Base-by-base conservation (phyloP, 1,139 yeast genomes). In the Candida tropicalis region DNA sequence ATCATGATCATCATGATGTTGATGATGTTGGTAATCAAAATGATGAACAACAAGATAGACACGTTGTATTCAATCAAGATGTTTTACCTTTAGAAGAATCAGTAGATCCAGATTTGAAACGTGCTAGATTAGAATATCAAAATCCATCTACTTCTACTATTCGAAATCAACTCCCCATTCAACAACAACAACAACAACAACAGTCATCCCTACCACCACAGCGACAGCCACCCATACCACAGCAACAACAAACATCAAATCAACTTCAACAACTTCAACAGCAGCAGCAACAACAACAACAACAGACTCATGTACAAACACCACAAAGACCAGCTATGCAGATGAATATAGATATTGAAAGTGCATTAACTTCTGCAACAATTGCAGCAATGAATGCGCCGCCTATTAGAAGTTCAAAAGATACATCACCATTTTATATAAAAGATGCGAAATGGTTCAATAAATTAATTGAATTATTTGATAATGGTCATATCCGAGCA, bases 371-470 rank as follows among this genome's bases (percentile, higher is more conserved):
- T 3, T 54, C 59, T 8, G 68, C 71, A 2, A 66, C 70, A 1
- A 63, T 67, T 13, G 66, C 69, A 2, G 72, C 71, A 1, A 63
- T 65, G n/a, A 61, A 63, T 39, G 57, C 69, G 1, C 69, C 70
- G 0, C 69, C 70, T 0, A 67, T 64, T 2, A 53, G 57, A 6
- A 58, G 55, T 34, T 62, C 59, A 2, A 54, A 58, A 15, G 59
- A 58, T 13, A 47, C 58, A 4, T 51, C 57, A 11, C 68, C 69
- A 4, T 57, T 57, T 33, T 70, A 70, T 46, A 62, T 67, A 20
- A 68, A 67, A 40, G 75, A 70, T 43, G 56, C 73, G n/a, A 64
- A 66, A 40, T 70, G 75, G 74, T 68, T 69, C 49, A 67, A 62
- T 44, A 66, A 62, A 42, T 58, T 68, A 38, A 58, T 70, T 17